Evolutionary conservation across 2,329 filamentous ascomycete species (phyloP).

Genomic region (Akanthomyces lecanii): DNA sequence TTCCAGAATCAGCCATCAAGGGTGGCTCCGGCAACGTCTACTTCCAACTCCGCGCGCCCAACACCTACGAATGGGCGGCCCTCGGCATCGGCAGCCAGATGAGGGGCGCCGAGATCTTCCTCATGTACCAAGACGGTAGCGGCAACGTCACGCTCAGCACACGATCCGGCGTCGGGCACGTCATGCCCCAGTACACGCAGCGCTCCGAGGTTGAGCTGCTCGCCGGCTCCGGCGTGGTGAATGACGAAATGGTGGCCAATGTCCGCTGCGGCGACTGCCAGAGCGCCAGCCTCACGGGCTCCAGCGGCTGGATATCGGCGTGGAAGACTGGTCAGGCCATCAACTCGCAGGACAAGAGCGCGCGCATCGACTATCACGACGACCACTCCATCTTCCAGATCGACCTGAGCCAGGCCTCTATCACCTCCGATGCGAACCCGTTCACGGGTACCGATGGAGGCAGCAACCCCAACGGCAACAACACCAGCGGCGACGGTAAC

Average conservation of each 20-base stretch:
- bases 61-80: conserved; percentile 51
- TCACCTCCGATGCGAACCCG: conserved; percentile 49
- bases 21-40: conserved; percentile 53
- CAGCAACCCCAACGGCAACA: neutral
- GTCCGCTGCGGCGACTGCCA: conserved; percentile 52
- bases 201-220: conserved; percentile 49
- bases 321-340: conserved; percentile 47
- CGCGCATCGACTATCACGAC: conserved; percentile 45
- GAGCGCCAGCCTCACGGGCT: conserved; percentile 39
- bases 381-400: conserved; percentile 40
- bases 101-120: conserved; percentile 55
- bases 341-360: conserved; percentile 37
- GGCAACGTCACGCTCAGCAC: conserved; percentile 61
- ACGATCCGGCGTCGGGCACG: conserved; percentile 45
- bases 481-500: neutral
- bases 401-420: conserved; percentile 44
- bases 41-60: conserved; percentile 55
- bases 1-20: conserved; percentile 46
- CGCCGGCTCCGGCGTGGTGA: conserved; percentile 52
- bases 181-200: conserved; percentile 43
- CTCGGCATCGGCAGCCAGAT: conserved; percentile 55
- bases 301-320: conserved; percentile 49
- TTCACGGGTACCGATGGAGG: conserved; percentile 33
- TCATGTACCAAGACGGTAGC: conserved; percentile 55
- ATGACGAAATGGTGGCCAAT: conserved; percentile 56